Evolutionary conservation across 2,329 filamentous ascomycete genomes (phyloP).

Genomic region (Verticillium klebahnii): DNA sequence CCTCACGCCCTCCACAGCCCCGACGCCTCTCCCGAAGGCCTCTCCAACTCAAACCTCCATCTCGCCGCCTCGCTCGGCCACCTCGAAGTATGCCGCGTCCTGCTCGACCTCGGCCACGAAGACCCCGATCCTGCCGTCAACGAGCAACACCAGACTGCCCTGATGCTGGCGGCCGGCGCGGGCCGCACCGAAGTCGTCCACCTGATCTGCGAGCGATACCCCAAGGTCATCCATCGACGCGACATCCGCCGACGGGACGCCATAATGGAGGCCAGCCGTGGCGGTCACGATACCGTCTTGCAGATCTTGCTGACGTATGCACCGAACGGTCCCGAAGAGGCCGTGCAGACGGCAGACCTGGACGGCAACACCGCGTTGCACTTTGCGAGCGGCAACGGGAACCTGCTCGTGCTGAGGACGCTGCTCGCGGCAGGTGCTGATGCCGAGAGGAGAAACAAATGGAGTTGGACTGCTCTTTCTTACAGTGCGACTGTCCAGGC

Average conservation of each 20-base stretch:
- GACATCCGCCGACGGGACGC: conserved; percentile 69
- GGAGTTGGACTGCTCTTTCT: conserved; percentile 77
- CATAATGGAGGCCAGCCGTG: conserved; percentile 59
- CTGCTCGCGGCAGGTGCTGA: conserved; percentile 76
- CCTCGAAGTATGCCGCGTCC: conserved; percentile 61
- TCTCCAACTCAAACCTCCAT: conserved; percentile 81
- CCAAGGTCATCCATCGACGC: conserved; percentile 56
- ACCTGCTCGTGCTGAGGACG: conserved; percentile 71
- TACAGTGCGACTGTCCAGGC: conserved; percentile 80
- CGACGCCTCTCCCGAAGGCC: conserved; percentile 60
- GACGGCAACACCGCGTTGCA: conserved; percentile 85
- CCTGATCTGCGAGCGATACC: conserved; percentile 61
- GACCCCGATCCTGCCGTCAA: conserved; percentile 69
- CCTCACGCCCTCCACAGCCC: conserved; percentile 72
- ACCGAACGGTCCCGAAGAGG: conserved; percentile 46
- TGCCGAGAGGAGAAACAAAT: conserved; percentile 65
- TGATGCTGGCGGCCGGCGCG: conserved; percentile 70
- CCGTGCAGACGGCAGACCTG: conserved; percentile 56
- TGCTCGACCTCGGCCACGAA: conserved; percentile 74
- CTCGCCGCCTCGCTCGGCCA: conserved; percentile 72
- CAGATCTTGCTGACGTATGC: conserved; percentile 60
- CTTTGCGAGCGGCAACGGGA: conserved; percentile 78
- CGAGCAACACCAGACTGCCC: conserved; percentile 71
- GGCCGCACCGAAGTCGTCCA: conserved; percentile 72
- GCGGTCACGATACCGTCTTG: conserved; percentile 60